These are phyloP conservation scores for Pyrrhoderma lamaoense DNA, from an alignment of 1,284 basidiomycete genomes.

Conservation along the genomic window DNA sequence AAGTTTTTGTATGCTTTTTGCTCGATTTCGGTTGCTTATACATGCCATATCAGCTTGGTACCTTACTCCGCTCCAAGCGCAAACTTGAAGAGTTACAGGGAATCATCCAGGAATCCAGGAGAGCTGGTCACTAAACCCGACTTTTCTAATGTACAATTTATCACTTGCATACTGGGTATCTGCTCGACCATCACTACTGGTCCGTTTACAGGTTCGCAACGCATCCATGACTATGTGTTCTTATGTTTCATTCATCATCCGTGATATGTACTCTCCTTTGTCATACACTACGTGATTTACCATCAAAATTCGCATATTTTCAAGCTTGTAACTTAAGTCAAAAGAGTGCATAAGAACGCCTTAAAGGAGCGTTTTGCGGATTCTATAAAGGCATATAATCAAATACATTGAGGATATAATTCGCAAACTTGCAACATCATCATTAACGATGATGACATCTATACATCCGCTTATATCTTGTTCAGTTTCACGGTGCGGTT, in stretches of 20 bases:
- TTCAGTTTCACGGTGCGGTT: too few relatives aligned
- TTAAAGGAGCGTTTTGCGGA: too few relatives aligned
- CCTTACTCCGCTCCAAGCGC: constrained; percentile 92
- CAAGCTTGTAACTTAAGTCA: background rate
- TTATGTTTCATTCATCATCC: constrained; percentile 5
- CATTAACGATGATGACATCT: too few relatives aligned
- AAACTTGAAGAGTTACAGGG: constrained; percentile 91
- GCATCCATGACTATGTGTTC: constrained; percentile 6
- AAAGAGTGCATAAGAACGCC: background rate
- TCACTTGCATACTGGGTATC: too few relatives aligned
- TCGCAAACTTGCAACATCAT: too few relatives aligned
- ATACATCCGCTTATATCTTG: too few relatives aligned
- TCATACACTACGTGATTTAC: background rate
- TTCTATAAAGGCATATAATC: too few relatives aligned
- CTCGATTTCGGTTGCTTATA: background rate
- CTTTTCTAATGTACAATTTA: background rate
- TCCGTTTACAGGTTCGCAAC: background rate
- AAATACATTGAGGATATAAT: too few relatives aligned
- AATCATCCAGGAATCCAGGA: constrained; percentile 88
- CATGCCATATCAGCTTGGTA: constrained; percentile 75
- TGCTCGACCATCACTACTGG: background rate
- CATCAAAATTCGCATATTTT: too few relatives aligned
- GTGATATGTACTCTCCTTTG: constrained; percentile 1
- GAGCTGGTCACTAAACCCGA: constrained; percentile 52
- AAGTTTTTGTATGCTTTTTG: too few relatives aligned